These are phyloP conservation scores for Starmerella vitae DNA, from an alignment of 805 yeast genomes.

Conservation along the genomic window DNA sequence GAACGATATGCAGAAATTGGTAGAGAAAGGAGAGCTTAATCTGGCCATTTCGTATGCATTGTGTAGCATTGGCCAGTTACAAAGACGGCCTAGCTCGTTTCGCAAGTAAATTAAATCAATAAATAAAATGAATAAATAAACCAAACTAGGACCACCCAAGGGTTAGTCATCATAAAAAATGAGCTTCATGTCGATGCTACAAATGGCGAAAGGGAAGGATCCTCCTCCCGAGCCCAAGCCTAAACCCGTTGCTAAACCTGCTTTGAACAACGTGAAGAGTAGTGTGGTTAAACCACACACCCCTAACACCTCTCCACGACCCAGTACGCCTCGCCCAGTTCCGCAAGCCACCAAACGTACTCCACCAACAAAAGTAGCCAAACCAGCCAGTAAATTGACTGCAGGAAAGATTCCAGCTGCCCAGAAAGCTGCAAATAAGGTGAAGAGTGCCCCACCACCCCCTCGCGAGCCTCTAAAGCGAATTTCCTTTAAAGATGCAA, in stretches of 20 bases:
- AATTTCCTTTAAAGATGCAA: conserved; percentile 49
- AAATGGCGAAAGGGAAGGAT: conserved; percentile 18
- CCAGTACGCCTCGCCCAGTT: not conserved
- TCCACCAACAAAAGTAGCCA: too few relatives aligned
- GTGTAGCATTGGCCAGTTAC: conserved; percentile 13
- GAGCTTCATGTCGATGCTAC: conserved; percentile 19
- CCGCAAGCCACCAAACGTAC: not conserved
- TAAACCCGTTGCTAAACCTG: not conserved
- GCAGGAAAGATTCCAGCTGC: conserved; percentile 3
- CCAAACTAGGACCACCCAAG: not conserved
- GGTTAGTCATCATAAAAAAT: conserved; percentile 2
- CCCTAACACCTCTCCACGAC: not conserved
- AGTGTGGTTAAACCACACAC: not conserved
- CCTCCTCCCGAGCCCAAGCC: conserved; percentile 6
- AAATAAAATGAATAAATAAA: too few relatives aligned
- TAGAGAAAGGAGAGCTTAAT: conserved; percentile 13
- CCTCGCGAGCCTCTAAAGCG: conserved; percentile 10
- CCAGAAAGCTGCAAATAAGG: not conserved
- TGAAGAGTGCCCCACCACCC: conserved; percentile 5
- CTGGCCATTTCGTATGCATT: conserved; percentile 17
- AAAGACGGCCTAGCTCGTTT: conserved; percentile 9
- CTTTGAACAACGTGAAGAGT: not conserved
- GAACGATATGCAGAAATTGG: conserved; percentile 11
- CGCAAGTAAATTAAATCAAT: not conserved
- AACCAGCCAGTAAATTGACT: not conserved